A percentile compares a stretch with the other conserved stretches of the same genome.
Conservation (phyloP, 2,329 filamentous ascomycete species). For the Xylariaceae sp. region DNA sequence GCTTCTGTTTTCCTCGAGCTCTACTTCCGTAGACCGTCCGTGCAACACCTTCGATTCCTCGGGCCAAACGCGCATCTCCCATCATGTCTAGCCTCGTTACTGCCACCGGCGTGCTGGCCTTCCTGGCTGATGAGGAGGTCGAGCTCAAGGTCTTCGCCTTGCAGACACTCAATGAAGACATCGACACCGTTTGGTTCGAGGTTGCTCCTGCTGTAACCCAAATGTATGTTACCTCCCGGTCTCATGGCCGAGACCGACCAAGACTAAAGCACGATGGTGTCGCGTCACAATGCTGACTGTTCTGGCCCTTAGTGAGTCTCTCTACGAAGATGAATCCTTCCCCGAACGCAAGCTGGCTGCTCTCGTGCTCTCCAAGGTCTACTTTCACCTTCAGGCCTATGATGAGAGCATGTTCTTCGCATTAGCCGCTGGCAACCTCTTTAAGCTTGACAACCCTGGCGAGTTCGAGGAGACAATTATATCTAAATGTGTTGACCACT, state of each 20-base stretch:
- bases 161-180: conserved; percentile 93
- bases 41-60: not conserved
- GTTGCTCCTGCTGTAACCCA: conserved; percentile 90
- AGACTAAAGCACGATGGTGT: too few species aligned
- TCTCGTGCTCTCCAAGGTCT: conserved; percentile 94
- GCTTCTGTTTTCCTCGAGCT: not conserved
- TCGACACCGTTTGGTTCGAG: conserved; percentile 97
- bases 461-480: conserved; percentile 99
- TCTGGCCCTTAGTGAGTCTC: conserved; percentile 74
- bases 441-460: conserved; percentile 87
- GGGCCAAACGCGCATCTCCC: conserved; percentile 18
- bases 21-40: not conserved
- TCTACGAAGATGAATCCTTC: conserved; percentile 96
- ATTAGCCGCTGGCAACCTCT: conserved; percentile 90
- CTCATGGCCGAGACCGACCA: too few species aligned
- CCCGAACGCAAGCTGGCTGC: conserved; percentile 93
- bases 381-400: conserved; percentile 98
- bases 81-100: conserved; percentile 92
- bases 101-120: conserved; percentile 92
- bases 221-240: conserved; percentile 68
- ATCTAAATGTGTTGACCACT: conserved; percentile 97
- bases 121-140: conserved; percentile 91
- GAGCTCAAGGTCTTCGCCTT: conserved; percentile 95
- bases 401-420: conserved; percentile 99
- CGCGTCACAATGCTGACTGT: not conserved